These are phyloP conservation scores for Eimeria brunetti DNA, from an alignment of 169 alveolate species.

Conservation along the genomic window DNA sequence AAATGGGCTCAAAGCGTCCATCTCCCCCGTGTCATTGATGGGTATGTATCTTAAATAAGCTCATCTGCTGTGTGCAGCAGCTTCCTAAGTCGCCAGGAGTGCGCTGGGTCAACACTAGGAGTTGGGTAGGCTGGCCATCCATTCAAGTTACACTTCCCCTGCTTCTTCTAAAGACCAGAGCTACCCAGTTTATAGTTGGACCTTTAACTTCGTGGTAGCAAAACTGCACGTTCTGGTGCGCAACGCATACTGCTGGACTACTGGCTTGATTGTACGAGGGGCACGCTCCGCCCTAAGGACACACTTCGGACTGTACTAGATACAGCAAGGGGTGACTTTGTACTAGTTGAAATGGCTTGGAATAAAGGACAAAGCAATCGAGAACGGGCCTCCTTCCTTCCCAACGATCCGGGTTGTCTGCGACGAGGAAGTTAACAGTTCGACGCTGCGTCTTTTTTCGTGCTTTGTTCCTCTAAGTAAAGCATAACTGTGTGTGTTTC, in stretches of 20 bases:
- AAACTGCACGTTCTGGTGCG: conserved; percentile 1
- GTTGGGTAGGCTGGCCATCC: not conserved
- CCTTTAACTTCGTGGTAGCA: not conserved
- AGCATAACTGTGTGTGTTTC: conserved; percentile 1
- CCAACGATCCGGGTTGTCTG: conserved; percentile 44
- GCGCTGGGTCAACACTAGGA: not conserved
- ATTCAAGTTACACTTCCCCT: not conserved
- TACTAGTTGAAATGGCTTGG: not conserved
- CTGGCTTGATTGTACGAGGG: not conserved
- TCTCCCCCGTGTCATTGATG: too few relatives aligned
- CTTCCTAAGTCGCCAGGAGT: not conserved
- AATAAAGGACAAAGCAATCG: conserved; percentile 33
- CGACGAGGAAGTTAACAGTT: conserved; percentile 11
- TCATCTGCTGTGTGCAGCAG: not conserved
- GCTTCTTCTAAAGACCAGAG: not conserved
- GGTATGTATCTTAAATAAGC: too few relatives aligned
- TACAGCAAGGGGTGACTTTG: not conserved
- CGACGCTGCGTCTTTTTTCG: conserved; percentile 4
- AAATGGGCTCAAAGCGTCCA: too few relatives aligned
- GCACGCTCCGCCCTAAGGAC: not conserved
- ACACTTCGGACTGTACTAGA: not conserved
- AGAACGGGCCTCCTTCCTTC: conserved; percentile 17
- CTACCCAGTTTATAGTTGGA: not conserved
- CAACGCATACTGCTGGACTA: not conserved
- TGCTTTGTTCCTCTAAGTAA: not conserved